These are phyloP conservation scores for Misopates orontium DNA, from an alignment of 257 asterid genomes.

Conservation along the genomic window DNA sequence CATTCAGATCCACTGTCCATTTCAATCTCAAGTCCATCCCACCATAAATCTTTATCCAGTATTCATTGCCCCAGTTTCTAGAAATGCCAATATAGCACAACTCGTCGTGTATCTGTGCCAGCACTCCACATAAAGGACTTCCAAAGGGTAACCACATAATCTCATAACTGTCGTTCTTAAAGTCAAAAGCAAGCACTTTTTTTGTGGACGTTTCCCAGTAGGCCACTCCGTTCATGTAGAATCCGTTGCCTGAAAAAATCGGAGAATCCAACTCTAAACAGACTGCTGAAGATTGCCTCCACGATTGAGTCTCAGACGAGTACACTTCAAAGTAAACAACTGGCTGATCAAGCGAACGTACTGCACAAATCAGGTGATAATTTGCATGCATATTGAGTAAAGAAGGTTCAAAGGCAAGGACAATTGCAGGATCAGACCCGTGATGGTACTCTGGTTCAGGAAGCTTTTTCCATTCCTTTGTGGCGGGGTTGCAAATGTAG, in stretches of 20 bases:
- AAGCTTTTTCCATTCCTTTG: constrained; percentile 30
- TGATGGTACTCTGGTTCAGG: constrained; percentile 36
- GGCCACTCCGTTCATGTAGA: constrained; percentile 44
- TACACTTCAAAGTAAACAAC: constrained; percentile 39
- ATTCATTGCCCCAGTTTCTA: background rate
- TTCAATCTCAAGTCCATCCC: constrained; percentile 40
- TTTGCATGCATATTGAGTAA: constrained; percentile 29
- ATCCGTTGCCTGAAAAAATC: constrained; percentile 21
- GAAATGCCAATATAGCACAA: constrained; percentile 36
- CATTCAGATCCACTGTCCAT: constrained; percentile 2
- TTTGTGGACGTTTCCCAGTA: constrained; percentile 39
- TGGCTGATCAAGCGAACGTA: constrained; percentile 22
- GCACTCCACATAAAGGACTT: constrained; percentile 27
- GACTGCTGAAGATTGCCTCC: constrained; percentile 27
- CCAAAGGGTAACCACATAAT: constrained; percentile 27
- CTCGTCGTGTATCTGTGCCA: constrained; percentile 43
- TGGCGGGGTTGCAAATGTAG: constrained; percentile 54
- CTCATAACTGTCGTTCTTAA: constrained; percentile 28
- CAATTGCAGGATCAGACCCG: constrained; percentile 31
- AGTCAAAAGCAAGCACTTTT: constrained; percentile 40
- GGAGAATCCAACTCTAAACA: constrained; percentile 27
- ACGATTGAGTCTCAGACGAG: constrained; percentile 34
- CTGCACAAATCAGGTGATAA: constrained; percentile 39
- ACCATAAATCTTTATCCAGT: constrained; percentile 30
- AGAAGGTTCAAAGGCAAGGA: constrained; percentile 50